Evolutionary conservation across 139 green algal genomes (phyloP), one percentile per base, ranked within the genome.

Genomic region (Chlorella sp.): DNA sequence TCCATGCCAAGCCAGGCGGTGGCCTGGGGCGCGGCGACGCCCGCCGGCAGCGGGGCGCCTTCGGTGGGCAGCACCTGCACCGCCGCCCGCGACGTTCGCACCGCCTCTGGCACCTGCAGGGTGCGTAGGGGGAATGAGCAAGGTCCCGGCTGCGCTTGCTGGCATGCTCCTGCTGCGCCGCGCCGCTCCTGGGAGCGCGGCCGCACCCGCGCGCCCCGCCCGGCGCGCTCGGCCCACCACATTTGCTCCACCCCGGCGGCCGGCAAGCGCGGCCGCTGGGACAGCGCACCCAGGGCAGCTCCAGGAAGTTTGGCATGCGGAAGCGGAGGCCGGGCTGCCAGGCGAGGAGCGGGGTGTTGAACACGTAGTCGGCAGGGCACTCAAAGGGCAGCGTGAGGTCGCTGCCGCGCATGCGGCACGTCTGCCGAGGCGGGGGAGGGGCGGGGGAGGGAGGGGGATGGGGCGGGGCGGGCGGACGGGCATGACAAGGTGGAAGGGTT

Each of bases 351-450:
- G 50, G 48, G 0, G 59, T 45, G 63, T 67, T 21, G 38, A 80
- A 66, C 48, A 75, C 29, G 31, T 62, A 80, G 64, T 80, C 74
- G 9, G 74, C 64, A 2, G 74, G 74, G 63, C 63, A 75, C 50
- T 74, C 40, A 53, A 80, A 80, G 6, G 74, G 74, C 64, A 80
- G 64, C 23, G 23, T 40, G 64, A 75, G 50, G 74, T 80, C 74
- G 38, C 64, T 68, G 64, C 64, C 74, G 41, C 43, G 56, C 73
- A 59, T 4, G 8, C 14, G 25, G 2, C 7, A n/a, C n/a, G n/a
- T n/a, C n/a, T n/a, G n/a, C n/a, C n/a, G n/a, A n/a, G 63, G 21
- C 2, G 14, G 3, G 11, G 64, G 5, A 41, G 3, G 65, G 1
- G 40, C 40, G 62, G 25, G 9, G 5, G 25, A 7, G 27, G 29